These are phyloP conservation scores for Murraya paniculata DNA, from an alignment of 345 rosid species.

Conservation along the genomic window DNA sequence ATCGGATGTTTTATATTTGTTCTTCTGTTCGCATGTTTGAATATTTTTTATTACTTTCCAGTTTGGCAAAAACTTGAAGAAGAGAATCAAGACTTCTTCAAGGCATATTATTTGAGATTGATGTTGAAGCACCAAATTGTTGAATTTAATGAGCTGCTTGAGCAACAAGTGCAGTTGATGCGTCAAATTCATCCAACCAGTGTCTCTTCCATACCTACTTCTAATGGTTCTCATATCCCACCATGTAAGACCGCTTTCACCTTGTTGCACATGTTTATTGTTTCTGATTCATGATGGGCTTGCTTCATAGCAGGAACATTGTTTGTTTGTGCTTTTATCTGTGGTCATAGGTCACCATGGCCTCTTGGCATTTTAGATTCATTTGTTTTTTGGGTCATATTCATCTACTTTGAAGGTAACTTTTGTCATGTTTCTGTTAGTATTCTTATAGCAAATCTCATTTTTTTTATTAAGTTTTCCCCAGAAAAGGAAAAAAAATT, in stretches of 20 bases:
- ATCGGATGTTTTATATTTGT: neutral
- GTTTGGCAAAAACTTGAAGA: constrained; percentile 99
- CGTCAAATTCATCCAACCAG: constrained; percentile 66
- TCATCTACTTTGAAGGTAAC: neutral
- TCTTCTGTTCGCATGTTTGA: neutral
- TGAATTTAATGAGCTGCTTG: constrained; percentile 95
- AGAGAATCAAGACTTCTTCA: constrained; percentile 89
- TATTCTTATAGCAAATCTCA: neutral
- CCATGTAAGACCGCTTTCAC: constrained; percentile 52
- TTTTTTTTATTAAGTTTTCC: neutral
- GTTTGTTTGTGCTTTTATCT: neutral
- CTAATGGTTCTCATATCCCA: constrained; percentile 80
- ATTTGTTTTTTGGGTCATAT: neutral
- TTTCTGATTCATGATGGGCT: neutral
- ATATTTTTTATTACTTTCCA: constrained; percentile 28
- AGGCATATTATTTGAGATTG: constrained; percentile 86
- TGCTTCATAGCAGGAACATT: neutral
- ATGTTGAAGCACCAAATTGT: constrained; percentile 84
- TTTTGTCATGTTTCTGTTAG: neutral
- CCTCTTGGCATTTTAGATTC: neutral
- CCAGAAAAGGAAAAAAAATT: neutral
- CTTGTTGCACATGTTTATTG: neutral
- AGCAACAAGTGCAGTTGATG: constrained; percentile 84
- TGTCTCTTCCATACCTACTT: constrained; percentile 47
- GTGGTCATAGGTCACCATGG: neutral